Base-by-base conservation (phyloP, 169 alveolate genomes). In the Plasmodium yoelii region DNA sequence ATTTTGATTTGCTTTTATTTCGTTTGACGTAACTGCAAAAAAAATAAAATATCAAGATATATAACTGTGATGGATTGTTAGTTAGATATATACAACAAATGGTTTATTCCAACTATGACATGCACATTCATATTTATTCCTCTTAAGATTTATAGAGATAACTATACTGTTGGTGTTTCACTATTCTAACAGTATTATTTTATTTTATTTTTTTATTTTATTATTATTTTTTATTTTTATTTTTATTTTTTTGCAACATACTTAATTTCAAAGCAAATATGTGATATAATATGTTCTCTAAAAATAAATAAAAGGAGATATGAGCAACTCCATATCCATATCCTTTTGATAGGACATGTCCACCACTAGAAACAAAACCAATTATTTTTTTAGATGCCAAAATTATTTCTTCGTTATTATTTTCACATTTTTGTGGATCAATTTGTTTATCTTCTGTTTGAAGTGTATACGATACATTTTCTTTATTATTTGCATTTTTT, bases 311-410 rank as follows among this genome's bases (percentile, higher is more conserved):
- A 53, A 80, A 80, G 18, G 90, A 80, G 18, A 80, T 67, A 26
- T 80, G 90, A 1, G 82, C 90, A 42, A 80, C 65, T 51, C 82
- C 90, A 46, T 69, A 80, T 13, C 90, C 90, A 69, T 47, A 70
- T 46, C 90, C 90, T 70, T 80, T 80, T 22, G 90, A 80, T 42
- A 80, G 51, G 13, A 80, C 90, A 55, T 80, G 90, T 1, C 90
- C 90, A 0, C 90, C 90, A 39, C 90, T 80, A 18, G 90, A 80
- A 39, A 80, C 90, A 60, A 65, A 80, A 34, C 90, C 90, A 64
- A 80, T 80, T 65, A 80, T 80, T 46, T 80, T 65, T 49, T 69
- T 80, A 12, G 90, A 80, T 19, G 90, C 18, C 22, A 80, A 67
- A 65, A 80, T 80, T 46, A 80, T 80, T 64, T 80, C 90, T 26